Conservation (phyloP, 2,329 filamentous ascomycete genomes). For the Colletotrichum sp. region DNA sequence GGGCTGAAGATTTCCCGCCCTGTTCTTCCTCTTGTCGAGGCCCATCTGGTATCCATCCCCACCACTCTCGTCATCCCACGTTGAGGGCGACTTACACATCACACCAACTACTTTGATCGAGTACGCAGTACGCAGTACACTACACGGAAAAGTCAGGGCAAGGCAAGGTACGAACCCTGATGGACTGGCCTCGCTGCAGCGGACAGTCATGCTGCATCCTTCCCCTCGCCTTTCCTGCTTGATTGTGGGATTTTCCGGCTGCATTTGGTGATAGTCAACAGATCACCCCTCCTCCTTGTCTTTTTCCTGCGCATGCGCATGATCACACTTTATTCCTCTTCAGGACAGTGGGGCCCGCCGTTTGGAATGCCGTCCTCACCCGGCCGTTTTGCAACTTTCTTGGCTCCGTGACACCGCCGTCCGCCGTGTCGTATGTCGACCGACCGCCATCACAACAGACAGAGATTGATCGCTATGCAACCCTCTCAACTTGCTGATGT, state of each 20-base stretch:
- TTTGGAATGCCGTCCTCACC: not conserved
- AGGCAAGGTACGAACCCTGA: not conserved
- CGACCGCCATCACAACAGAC: not conserved
- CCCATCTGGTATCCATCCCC: not conserved
- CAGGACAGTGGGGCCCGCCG: not conserved
- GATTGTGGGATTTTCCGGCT: not conserved
- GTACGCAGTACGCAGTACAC: not conserved
- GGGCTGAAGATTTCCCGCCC: not conserved
- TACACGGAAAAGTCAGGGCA: not conserved
- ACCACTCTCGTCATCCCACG: not conserved
- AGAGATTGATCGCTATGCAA: not conserved
- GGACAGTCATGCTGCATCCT: not conserved
- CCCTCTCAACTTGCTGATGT: not conserved
- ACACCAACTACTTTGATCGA: not conserved
- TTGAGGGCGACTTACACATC: not conserved
- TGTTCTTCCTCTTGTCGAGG: not conserved
- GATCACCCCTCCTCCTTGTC: conserved; percentile 3
- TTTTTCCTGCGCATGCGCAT: conserved; percentile 10
- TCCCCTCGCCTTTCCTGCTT: not conserved
- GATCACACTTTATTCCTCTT: conserved; percentile 7
- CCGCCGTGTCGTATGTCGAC: not conserved
- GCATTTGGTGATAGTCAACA: not conserved
- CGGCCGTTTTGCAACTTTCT: not conserved
- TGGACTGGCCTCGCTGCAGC: not conserved
- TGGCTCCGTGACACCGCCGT: not conserved